Conservation (phyloP, 371 early-diverging fungal genomes). For the Circinella minor region DNA sequence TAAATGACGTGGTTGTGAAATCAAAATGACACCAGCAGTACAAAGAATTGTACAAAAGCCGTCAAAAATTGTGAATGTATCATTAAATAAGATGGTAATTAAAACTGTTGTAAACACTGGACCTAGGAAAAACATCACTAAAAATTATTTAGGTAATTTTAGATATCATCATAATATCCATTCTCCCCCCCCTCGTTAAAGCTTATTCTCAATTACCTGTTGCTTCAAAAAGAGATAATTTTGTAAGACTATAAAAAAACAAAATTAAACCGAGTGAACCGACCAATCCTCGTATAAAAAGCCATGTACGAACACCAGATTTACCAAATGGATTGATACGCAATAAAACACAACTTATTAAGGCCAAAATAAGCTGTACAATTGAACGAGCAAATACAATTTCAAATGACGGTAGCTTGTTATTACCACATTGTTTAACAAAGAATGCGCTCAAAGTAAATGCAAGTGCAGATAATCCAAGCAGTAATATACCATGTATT, state of each 20-base stretch:
- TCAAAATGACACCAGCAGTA: conserved; percentile 68
- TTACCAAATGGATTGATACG: conserved; percentile 63
- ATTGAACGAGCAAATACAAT: conserved; percentile 75
- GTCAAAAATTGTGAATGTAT: conserved; percentile 69
- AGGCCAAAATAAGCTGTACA: conserved; percentile 61
- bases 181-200: background rate
- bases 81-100: conserved; percentile 66
- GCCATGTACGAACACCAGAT: conserved; percentile 48
- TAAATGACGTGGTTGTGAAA: conserved; percentile 68
- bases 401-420: conserved; percentile 63
- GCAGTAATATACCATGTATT: conserved; percentile 34
- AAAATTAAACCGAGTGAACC: conserved; percentile 71
- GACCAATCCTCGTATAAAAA: conserved; percentile 68
- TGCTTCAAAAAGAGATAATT: conserved; percentile 75
- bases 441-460: conserved; percentile 75
- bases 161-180: too few species aligned
- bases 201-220: conserved; percentile 50
- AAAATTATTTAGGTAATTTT: background rate
- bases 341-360: conserved; percentile 54
- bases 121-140: conserved; percentile 76
- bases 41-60: conserved; percentile 56
- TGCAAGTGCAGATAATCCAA: conserved; percentile 73
- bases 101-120: conserved; percentile 79
- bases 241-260: conserved; percentile 75
- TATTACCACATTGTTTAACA: conserved; percentile 64